Evolutionary conservation across 2,329 filamentous ascomycete genomes (phyloP), one percentile per base, ranked within the genome.

Genomic region (Trichoderma simmonsii): DNA sequence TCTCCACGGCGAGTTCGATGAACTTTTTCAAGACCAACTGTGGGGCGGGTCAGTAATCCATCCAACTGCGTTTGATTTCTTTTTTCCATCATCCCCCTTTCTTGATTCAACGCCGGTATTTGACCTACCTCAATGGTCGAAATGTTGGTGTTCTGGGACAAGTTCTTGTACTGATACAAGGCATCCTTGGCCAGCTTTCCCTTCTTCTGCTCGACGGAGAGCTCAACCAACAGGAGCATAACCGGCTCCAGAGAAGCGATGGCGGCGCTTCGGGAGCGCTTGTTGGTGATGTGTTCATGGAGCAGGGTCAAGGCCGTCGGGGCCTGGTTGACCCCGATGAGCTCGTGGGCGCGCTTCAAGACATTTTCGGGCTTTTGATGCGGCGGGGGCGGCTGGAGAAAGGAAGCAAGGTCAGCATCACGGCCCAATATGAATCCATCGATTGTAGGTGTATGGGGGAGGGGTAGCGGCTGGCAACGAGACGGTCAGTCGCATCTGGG

Each of bases 111-210:
- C 56, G 9, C 12, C 12, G 12, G 26, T 60, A 21, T 30, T 67
- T 8, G 34, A 70, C 82, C 57, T 85, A 94, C 92, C 90, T 98
- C 96, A 82, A 99, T 99, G 74, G 96, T 99, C 78, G 90, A 94
- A 77, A 99, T 94, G 81, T 98, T 98, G 78, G 95, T 97, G 86
- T 99, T 99, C 84, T 99, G 96, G 71, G 95, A 95, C 77, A 98
- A 98, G 84, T 99, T 99, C 89, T 99, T 99, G 89, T 99, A 99
- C 83, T 98, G 96, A 83, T 98, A 99, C 63, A 99, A 89, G 74
- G 96, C 96, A 86, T 99, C 96, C 88, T 99, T 99, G 83, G 95
- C 96, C 73, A 96, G 89, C 85, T 99, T 99, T 78, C 96, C 96
- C 86, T 98, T 99, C 86, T 96, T 94, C 79, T 98, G 91, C 80